These are phyloP conservation scores for Teunomyces stri DNA, from an alignment of 805 yeast genomes.

Conservation along the genomic window DNA sequence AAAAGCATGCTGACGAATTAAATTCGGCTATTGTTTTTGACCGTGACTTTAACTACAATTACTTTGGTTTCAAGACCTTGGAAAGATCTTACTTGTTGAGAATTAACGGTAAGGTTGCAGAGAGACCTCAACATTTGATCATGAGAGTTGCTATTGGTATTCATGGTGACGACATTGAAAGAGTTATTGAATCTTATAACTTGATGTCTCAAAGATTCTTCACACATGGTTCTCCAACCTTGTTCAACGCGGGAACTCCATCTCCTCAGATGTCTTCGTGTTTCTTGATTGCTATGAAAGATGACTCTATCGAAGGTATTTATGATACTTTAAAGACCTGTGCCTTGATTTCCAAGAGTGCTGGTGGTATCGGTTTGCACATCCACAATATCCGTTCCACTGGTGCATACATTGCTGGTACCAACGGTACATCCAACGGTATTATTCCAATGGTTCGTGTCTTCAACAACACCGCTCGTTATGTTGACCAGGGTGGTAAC, in stretches of 20 bases:
- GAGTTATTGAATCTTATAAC: conserved; percentile 55
- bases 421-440: conserved; percentile 63
- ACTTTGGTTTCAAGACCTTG: conserved; percentile 60
- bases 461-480: conserved; percentile 61
- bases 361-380: conserved; percentile 65
- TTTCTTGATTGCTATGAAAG: conserved; percentile 62
- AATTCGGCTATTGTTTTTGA: conserved; percentile 46
- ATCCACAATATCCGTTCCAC: conserved; percentile 58
- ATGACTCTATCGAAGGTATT: conserved; percentile 62
- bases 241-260: conserved; percentile 63
- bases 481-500: conserved; percentile 66
- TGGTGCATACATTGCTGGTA: conserved; percentile 61
- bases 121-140: conserved; percentile 59
- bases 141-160: conserved; percentile 65
- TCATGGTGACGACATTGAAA: conserved; percentile 52
- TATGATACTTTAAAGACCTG: conserved; percentile 59
- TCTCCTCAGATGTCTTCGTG: conserved; percentile 61
- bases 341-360: conserved; percentile 60
- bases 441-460: conserved; percentile 63
- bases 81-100: conserved; percentile 58
- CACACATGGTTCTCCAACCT: conserved; percentile 62
- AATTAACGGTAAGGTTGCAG: conserved; percentile 55
- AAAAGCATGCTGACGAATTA: conserved; percentile 39
- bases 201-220: conserved; percentile 58
- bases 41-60: conserved; percentile 54